Conservation (phyloP, 345 rosid species). For the Firmiana major region DNA sequence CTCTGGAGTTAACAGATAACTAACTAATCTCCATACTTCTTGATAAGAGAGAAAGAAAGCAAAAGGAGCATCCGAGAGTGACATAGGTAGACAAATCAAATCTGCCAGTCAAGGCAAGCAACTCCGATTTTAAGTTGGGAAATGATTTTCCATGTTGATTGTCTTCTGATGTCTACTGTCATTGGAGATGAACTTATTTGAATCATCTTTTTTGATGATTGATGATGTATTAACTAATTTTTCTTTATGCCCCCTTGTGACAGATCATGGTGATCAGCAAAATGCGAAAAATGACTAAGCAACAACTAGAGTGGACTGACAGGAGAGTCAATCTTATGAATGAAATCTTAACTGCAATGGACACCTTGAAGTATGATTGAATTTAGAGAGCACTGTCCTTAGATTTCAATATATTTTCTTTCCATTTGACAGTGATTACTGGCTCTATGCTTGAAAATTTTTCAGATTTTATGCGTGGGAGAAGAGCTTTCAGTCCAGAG, state of each 20-base stretch:
- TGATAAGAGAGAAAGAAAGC: no score
- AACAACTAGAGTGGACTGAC: conserved; percentile 91
- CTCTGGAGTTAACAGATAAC: no score
- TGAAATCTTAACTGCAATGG: conserved; percentile 95
- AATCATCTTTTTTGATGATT: background rate
- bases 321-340: conserved; percentile 86
- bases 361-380: conserved; percentile 73
- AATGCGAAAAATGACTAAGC: conserved; percentile 84
- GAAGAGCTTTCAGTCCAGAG: conserved; percentile 74
- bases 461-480: conserved; percentile 97
- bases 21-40: no score
- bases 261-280: conserved; percentile 81
- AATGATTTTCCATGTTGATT: background rate
- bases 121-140: no score
- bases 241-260: conserved; percentile 12
- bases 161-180: background rate
- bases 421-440: conserved; percentile 3
- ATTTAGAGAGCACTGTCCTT: background rate
- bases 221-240: conserved; percentile 8
- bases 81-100: no score
- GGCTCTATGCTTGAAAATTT: conserved; percentile 16
- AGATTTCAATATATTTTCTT: conserved; percentile 1
- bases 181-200: background rate
- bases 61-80: no score
- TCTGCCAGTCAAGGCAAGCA: no score